Evolutionary conservation across 176 grass and related monocot species (phyloP).

Genomic region (Themeda triandra): DNA sequence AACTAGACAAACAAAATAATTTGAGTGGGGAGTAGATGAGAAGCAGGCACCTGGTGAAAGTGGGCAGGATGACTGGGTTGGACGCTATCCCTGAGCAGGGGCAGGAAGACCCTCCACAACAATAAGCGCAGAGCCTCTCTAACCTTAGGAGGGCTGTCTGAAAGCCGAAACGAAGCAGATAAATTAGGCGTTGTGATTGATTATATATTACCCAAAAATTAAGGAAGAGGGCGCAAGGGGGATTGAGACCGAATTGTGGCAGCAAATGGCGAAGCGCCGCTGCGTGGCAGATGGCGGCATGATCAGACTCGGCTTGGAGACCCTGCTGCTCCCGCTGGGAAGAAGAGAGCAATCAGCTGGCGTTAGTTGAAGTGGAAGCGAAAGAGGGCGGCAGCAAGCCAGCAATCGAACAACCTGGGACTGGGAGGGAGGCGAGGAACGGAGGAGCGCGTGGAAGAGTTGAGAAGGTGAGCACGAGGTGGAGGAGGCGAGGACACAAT

Average conservation of each 20-base stretch:
- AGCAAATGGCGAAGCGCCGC: constrained; percentile 73
- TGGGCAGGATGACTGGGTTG: constrained; percentile 14
- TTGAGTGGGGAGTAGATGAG: background rate
- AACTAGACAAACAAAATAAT: background rate
- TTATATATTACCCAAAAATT: background rate
- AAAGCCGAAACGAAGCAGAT: constrained; percentile 4
- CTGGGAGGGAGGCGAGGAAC: constrained; percentile 37
- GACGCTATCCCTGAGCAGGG: constrained; percentile 44
- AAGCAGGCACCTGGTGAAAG: constrained; percentile 43
- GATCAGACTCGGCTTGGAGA: constrained; percentile 21
- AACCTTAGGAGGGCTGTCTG: constrained; percentile 30
- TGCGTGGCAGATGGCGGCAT: constrained; percentile 41
- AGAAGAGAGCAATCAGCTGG: background rate
- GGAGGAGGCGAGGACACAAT: constrained; percentile 75
- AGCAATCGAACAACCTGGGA: constrained; percentile 22
- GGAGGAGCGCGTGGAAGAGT: constrained; percentile 73
- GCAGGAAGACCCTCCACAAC: constrained; percentile 65
- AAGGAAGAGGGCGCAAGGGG: too few relatives aligned
- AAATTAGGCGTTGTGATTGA: background rate
- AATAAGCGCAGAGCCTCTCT: constrained; percentile 39
- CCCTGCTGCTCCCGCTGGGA: constrained; percentile 23
- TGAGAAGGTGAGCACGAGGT: constrained; percentile 29
- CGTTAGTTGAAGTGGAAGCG: background rate
- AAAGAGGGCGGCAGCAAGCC: background rate
- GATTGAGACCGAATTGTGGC: constrained; percentile 27